Conservation (phyloP, 805 yeast species). For the Pichia nanzhaoensis region DNA sequence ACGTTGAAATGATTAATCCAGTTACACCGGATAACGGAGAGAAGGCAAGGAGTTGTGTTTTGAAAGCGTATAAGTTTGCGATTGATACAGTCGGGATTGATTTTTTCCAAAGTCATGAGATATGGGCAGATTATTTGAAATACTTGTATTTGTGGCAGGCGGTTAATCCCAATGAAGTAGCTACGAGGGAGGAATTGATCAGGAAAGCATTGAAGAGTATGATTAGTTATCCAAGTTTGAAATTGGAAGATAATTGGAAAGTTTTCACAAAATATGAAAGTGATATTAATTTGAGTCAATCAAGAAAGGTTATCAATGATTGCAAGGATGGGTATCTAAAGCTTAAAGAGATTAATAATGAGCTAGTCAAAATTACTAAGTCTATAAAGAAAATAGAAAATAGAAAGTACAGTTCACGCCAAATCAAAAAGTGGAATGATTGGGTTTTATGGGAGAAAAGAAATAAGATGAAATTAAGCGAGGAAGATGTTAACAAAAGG, state of each 20-base stretch:
- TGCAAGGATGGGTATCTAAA: constrained; percentile 79
- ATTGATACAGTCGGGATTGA: constrained; percentile 74
- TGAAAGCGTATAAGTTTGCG: constrained; percentile 81
- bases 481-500: constrained; percentile 45
- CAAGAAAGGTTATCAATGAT: constrained; percentile 80
- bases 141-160: constrained; percentile 78
- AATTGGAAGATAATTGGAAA: constrained; percentile 75
- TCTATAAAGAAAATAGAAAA: constrained; percentile 15
- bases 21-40: constrained; percentile 60
- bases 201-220: constrained; percentile 67
- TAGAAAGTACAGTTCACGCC: constrained; percentile 27
- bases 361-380: constrained; percentile 52
- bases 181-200: constrained; percentile 69
- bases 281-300: constrained; percentile 58
- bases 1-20: constrained; percentile 64
- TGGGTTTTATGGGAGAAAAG: constrained; percentile 79
- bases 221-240: constrained; percentile 67
- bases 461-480: constrained; percentile 58
- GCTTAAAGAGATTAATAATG: constrained; percentile 71
- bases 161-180: constrained; percentile 74
- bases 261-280: constrained; percentile 80
- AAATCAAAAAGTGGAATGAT: constrained; percentile 52
- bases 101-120: constrained; percentile 48
- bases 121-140: constrained; percentile 81
- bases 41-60: constrained; percentile 62